Evolutionary conservation across 2,329 filamentous ascomycete species (phyloP).

Genomic region (Ilyonectria destructans): DNA sequence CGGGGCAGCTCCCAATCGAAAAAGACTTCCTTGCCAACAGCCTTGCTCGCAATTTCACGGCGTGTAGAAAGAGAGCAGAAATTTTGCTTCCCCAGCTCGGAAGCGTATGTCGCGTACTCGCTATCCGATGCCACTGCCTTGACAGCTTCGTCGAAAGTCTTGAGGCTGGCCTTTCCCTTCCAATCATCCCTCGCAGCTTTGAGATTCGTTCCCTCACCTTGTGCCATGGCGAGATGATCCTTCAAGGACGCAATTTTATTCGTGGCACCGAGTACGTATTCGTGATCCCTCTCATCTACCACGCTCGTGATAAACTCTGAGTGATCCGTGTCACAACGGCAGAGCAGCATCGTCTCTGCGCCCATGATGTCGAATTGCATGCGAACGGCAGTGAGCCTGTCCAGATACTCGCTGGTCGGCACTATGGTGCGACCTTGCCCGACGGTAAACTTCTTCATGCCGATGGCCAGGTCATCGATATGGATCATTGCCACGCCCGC

Average conservation of each 20-base stretch:
- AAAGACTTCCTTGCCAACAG: conserved; percentile 45
- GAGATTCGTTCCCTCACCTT: conserved; percentile 47
- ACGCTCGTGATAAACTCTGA: conserved; percentile 58
- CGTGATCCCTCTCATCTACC: conserved; percentile 57
- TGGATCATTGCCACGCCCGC: conserved; percentile 61
- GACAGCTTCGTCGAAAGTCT: conserved; percentile 56
- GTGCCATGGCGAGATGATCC: conserved; percentile 10
- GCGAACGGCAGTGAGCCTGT: conserved; percentile 54
- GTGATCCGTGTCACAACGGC: conserved; percentile 57
- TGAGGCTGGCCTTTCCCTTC: conserved; percentile 51
- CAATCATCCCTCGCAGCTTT: conserved; percentile 51
- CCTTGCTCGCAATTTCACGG: conserved; percentile 42
- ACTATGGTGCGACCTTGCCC: conserved; percentile 59
- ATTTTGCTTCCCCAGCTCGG: conserved; percentile 18
- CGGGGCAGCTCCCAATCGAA: conserved; percentile 57
- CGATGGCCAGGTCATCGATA: conserved; percentile 60
- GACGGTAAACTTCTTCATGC: conserved; percentile 61
- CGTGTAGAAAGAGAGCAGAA: conserved; percentile 33
- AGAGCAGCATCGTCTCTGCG: conserved; percentile 57
- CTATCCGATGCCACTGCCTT: conserved; percentile 44
- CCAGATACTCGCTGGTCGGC: conserved; percentile 58
- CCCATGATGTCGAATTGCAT: conserved; percentile 61
- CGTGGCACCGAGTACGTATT: conserved; percentile 58
- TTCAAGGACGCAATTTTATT: conserved; percentile 39
- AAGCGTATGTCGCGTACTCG: conserved; percentile 48